Evolutionary conservation across 441 rosid genomes (phyloP).

Genomic region (Cnidoscolus chayamansa): DNA sequence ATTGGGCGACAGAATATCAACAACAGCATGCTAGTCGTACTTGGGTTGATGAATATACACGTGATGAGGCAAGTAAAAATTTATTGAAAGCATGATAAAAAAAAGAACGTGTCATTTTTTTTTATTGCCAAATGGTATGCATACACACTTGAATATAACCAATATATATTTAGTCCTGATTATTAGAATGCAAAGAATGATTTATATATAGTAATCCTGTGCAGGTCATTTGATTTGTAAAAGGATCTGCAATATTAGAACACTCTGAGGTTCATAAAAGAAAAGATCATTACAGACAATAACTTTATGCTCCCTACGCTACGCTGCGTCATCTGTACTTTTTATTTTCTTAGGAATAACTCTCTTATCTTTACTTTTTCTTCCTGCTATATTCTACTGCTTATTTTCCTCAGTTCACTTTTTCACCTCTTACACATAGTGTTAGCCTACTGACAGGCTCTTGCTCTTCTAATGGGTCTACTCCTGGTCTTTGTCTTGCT

Average conservation of each 20-base stretch:
- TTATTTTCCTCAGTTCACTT: too few relatives aligned
- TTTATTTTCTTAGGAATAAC: background rate
- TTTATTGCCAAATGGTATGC: background rate
- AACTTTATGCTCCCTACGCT: background rate
- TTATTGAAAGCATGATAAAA: slow-evolving; percentile 12
- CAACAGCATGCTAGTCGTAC: slow-evolving; percentile 61
- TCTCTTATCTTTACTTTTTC: background rate
- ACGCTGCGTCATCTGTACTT: too few relatives aligned
- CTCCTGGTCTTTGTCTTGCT: background rate
- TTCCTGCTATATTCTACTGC: too few relatives aligned
- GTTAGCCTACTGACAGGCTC: too few relatives aligned
- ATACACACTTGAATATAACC: background rate
- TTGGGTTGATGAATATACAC: slow-evolving; percentile 90
- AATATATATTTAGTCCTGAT: background rate
- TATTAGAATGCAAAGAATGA: background rate
- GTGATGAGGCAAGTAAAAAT: slow-evolving; percentile 40
- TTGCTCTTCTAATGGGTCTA: too few relatives aligned
- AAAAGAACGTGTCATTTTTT: background rate
- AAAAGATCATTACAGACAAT: background rate
- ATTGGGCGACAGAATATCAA: slow-evolving; percentile 92
- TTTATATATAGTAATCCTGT: background rate
- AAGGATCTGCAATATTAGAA: background rate
- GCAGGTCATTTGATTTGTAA: background rate
- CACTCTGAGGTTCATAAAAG: background rate
- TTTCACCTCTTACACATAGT: too few relatives aligned